Base-by-base conservation (phyloP, 345 rosid species). In the Anastatica hierochuntica region DNA sequence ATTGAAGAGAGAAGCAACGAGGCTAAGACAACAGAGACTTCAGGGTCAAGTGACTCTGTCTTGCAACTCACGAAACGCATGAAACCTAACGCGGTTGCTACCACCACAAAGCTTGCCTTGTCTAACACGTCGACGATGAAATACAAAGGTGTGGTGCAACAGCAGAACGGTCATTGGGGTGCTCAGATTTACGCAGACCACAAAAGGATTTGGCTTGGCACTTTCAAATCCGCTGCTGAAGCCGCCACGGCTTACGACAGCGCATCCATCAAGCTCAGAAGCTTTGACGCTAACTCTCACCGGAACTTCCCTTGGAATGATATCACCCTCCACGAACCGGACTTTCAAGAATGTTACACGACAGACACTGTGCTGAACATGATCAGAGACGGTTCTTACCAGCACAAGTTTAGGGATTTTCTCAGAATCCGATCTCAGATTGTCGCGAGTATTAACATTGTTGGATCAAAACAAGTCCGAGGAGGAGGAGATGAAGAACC, bases 221-320 rank as follows among this genome's bases (percentile, higher is more conserved):
- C 94, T 20, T 84, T 84, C 57, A 79, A 77, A 54, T 56, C 77
- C 4, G 77, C 62, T 27, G 56, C 34, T 15, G 87, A 80, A 47
- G 92, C 92, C 1, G 87, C 92, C 2, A 57, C 73, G 56, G 81
- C 84, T 2, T 83, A 83, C 41, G 92, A 83, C 34, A 80, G 83
- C 37, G 84, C 84, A 0, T 71, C 83, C 1, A 69, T 73, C 48
- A 80, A 74, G 66, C 69, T 83, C 3, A 54, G 87, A 1, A 53
- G 55, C 17, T 18, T 42, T 0, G 72, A 68, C 10, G 71, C 74
- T 10, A 79, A 80, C 63, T 62, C 79, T 0, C 72, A 76, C 15
- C 61, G 92, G n/a, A 83, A 80, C 51, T 72, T 80, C 26, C 75
- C 84, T 3, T 78, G 82, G 82, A 64, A 71, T 2, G 78, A 69